phyloP scores from a whole-genome alignment of 2,329 filamentous ascomycete species.

The Colletotrichum sp. region DNA sequence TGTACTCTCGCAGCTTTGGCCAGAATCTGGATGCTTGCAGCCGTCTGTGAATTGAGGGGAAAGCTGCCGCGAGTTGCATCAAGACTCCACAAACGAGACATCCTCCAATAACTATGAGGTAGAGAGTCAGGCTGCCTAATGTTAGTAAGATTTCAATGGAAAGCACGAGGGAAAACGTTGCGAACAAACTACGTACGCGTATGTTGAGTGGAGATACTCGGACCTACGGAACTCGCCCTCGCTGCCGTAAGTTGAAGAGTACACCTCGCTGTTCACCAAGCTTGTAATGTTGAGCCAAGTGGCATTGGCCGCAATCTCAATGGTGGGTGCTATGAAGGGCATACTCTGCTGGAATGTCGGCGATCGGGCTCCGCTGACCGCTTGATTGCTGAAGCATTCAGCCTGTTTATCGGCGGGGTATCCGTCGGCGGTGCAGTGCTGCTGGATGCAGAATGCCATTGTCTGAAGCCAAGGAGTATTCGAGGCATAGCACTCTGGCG shows the following conservation, averaged over 20 bases:
- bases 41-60: background rate
- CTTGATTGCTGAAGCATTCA: background rate
- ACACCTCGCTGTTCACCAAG: background rate
- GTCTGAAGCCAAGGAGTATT: constrained; percentile 33
- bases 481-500: constrained; percentile 30
- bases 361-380: background rate
- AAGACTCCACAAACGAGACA: background rate
- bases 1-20: constrained; percentile 19
- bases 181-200: background rate
- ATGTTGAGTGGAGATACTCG: background rate
- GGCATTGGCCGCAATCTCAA: background rate
- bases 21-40: background rate
- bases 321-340: background rate
- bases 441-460: constrained; percentile 37
- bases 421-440: constrained; percentile 28
- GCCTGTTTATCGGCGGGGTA: constrained; percentile 15
- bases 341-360: constrained; percentile 26
- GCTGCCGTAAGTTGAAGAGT: background rate
- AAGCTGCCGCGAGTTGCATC: background rate
- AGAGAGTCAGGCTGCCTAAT: background rate
- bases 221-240: background rate
- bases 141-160: background rate
- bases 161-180: background rate
- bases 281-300: background rate
- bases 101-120: background rate